Evolutionary conservation across 768 basidiomycete species (phyloP).

Genomic region (Mrakia frigida): DNA sequence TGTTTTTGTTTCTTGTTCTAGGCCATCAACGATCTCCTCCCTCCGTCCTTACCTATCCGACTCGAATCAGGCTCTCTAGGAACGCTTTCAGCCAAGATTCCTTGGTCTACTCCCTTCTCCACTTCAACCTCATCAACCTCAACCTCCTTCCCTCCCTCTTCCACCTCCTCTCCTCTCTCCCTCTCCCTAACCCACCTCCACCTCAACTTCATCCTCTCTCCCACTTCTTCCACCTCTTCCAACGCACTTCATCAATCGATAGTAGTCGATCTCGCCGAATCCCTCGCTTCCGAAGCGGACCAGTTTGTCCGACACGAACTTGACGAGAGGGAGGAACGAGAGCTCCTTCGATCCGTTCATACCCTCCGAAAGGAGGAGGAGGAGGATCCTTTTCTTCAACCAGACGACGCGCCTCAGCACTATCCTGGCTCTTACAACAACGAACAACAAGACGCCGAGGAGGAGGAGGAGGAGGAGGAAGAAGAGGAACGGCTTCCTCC

Average conservation of each 20-base stretch:
- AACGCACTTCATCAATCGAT: background rate
- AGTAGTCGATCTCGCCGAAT: constrained; percentile 59
- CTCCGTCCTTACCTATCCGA: constrained; percentile 56
- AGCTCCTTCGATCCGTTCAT: constrained; percentile 64
- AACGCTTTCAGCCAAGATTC: constrained; percentile 69
- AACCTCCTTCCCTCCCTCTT: background rate
- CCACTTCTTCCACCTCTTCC: background rate
- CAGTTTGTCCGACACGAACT: constrained; percentile 82
- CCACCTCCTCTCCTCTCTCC: constrained; percentile 47
- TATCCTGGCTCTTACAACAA: background rate
- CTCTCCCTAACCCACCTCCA: constrained; percentile 64
- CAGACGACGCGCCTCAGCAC: constrained; percentile 31
- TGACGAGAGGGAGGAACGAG: constrained; percentile 62
- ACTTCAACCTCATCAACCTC: constrained; percentile 29
- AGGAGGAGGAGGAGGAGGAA: constrained; percentile 31
- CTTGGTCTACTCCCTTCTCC: constrained; percentile 45
- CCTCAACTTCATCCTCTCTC: constrained; percentile 52
- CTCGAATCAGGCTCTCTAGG: constrained; percentile 68
- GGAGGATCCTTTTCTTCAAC: constrained; percentile 38
- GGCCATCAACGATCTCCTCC: constrained; percentile 72
- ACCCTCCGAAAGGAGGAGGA: constrained; percentile 46
- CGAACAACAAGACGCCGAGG: too few species aligned
- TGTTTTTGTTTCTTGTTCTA: constrained; percentile 41
- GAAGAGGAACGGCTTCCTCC: constrained; percentile 34
- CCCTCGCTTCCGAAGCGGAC: constrained; percentile 76